Conservation (phyloP, 2,329 filamentous ascomycete species). For the Colletotrichum sidae region DNA sequence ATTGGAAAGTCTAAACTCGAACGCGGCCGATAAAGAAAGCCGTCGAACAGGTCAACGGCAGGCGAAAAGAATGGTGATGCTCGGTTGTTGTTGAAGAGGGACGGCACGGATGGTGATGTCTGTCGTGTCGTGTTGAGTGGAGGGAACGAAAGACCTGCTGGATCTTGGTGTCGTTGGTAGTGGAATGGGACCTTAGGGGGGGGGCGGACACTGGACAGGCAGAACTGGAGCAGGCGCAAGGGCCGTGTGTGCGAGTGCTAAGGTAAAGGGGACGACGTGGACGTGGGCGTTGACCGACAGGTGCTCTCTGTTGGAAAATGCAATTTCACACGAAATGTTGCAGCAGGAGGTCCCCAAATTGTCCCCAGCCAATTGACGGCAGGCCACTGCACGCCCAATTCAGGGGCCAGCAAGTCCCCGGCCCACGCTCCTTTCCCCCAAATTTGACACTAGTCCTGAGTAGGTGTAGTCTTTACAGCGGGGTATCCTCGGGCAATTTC, state of each 20-base stretch:
- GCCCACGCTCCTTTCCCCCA: constrained; percentile 37
- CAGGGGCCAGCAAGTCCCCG: constrained; percentile 38
- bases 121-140: constrained; percentile 30
- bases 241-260: constrained; percentile 16
- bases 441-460: constrained; percentile 17
- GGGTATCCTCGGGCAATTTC: constrained; percentile 35
- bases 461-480: constrained; percentile 8
- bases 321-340: constrained; percentile 54
- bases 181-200: constrained; percentile 31
- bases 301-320: constrained; percentile 43
- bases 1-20: constrained; percentile 21
- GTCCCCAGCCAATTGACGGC: constrained; percentile 39
- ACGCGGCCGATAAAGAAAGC: constrained; percentile 14
- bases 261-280: constrained; percentile 38
- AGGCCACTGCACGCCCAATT: constrained; percentile 38
- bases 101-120: constrained; percentile 11
- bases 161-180: constrained; percentile 36
- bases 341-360: constrained; percentile 41
- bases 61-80: constrained; percentile 19
- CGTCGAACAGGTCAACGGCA: constrained; percentile 31
- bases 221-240: constrained; percentile 1
- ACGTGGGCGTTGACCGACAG: constrained; percentile 38
- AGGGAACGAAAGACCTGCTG: constrained; percentile 34
- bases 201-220: constrained; percentile 33
- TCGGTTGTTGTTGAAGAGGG: constrained; percentile 22